phyloP scores from a whole-genome alignment of 1,284 basidiomycete genomes.

The Ceratobasidium sp. region DNA sequence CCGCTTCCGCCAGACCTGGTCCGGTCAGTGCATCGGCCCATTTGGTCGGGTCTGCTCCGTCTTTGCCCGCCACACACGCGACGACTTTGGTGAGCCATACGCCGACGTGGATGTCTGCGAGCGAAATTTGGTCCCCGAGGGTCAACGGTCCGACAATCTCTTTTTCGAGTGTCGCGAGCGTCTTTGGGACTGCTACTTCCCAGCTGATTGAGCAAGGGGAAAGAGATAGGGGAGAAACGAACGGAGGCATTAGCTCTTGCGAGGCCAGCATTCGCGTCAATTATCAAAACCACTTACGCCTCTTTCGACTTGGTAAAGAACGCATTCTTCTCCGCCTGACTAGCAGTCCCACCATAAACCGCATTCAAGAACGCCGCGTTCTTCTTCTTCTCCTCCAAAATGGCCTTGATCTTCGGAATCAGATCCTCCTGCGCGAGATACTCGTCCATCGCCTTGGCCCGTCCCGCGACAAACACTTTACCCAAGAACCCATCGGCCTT shows the following conservation, averaged over 20 bases:
- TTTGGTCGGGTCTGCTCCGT: constrained; percentile 54
- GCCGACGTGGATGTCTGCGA: constrained; percentile 84
- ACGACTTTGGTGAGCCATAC: constrained; percentile 81
- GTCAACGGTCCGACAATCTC: constrained; percentile 44
- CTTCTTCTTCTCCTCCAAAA: constrained; percentile 59
- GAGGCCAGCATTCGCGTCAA: not conserved
- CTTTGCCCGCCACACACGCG: constrained; percentile 67
- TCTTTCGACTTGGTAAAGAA: constrained; percentile 58
- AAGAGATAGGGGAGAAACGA: too few species aligned
- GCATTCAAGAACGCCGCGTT: constrained; percentile 55
- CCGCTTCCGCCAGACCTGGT: too few species aligned
- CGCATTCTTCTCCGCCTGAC: constrained; percentile 49
- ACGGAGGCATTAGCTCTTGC: not conserved
- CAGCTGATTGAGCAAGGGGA: constrained; percentile 28
- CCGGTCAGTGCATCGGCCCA: constrained; percentile 49
- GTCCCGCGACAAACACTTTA: constrained; percentile 66
- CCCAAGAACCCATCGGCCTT: constrained; percentile 59
- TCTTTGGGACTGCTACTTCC: constrained; percentile 49
- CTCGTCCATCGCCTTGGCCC: constrained; percentile 66
- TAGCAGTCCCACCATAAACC: constrained; percentile 56
- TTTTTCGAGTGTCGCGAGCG: constrained; percentile 57
- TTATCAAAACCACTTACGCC: constrained; percentile 42
- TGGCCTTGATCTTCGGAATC: constrained; percentile 56
- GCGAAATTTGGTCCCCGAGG: constrained; percentile 74
- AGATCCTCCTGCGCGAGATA: constrained; percentile 54